Base-by-base conservation (phyloP, 768 basidiomycete genomes). In the Kwoniella dejecticola region DNA sequence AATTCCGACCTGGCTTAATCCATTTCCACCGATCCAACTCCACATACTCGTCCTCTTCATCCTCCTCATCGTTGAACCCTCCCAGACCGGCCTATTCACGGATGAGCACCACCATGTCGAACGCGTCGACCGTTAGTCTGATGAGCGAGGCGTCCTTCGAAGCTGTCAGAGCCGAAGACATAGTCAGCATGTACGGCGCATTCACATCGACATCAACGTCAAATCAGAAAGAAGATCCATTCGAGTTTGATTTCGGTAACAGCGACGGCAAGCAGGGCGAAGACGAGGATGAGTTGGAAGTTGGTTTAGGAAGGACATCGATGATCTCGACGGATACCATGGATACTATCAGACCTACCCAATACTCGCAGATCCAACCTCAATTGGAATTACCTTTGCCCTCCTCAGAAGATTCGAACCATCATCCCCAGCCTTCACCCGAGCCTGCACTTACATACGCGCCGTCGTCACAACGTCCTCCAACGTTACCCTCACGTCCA, bases 61-160 rank as follows among this genome's bases (percentile, higher is more conserved):
- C 27, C 11, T 64, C 63, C 3, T 41, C 33, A 27, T 63, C 41
- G n/a, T 50, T 50, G 26, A 49, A 33, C 13, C 45, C 47, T 17
- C 38, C 46, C 46, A 60, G 60, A 24, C 52, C 59, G 26, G 24
- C 13, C 7, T 57, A 24, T 23, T 58, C 57, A 26, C 38, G 62
- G 13, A 48, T 58, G 44, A 29, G 27, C 26, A 41, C 52, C 21
- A 46, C 23, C 41, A 29, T 46, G 45, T 59, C 50, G 8, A 67
- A 62, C 10, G 60, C 61, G 2, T 60, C 65, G 3, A 53, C 33
- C 13, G 52, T 55, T 26, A 57, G 59, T 23, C 24, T 45, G 21
- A 33, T 36, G 42, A 64, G 59, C 40, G 70, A 72, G 44, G 62
- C 60, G 8, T 69, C 67, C 29, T 72, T 72, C 26, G 70, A 72